phyloP scores from a whole-genome alignment of 2,329 filamentous ascomycete species.

The Ophiostoma quercus region DNA sequence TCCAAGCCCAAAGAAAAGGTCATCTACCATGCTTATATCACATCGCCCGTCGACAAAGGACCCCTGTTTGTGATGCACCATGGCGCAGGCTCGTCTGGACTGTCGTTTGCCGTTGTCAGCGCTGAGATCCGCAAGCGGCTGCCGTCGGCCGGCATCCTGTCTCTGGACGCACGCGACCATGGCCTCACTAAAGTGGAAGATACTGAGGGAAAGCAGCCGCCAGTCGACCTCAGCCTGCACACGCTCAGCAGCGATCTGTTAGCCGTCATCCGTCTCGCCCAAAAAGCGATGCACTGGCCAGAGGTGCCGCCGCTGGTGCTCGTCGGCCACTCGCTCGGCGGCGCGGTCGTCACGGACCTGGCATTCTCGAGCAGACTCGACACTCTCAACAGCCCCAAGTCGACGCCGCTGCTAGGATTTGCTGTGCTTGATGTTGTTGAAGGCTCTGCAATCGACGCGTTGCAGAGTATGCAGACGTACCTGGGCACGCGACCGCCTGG shows the following conservation, averaged over 20 bases:
- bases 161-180: slow-evolving; percentile 81
- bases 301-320: slow-evolving; percentile 70
- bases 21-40: slow-evolving; percentile 81
- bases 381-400: not conserved
- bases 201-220: not conserved
- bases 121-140: slow-evolving; percentile 71
- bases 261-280: slow-evolving; percentile 62
- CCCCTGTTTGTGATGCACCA: slow-evolving; percentile 93
- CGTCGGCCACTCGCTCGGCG: slow-evolving; percentile 88
- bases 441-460: slow-evolving; percentile 87
- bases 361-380: slow-evolving; percentile 59
- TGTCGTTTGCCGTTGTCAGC: slow-evolving; percentile 82
- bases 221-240: slow-evolving; percentile 63
- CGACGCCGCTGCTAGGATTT: slow-evolving; percentile 58
- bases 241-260: slow-evolving; percentile 70
- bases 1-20: slow-evolving; percentile 32
- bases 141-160: slow-evolving; percentile 76
- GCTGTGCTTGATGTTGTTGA: slow-evolving; percentile 93
- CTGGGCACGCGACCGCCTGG: slow-evolving; percentile 72
- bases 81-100: slow-evolving; percentile 84
- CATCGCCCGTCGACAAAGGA: slow-evolving; percentile 66
- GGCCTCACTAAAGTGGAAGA: slow-evolving; percentile 53
- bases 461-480: slow-evolving; percentile 91
- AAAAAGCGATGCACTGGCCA: slow-evolving; percentile 65
- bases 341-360: slow-evolving; percentile 81